phyloP scores from a whole-genome alignment of 768 basidiomycete genomes.

The Termitomyces heimii region DNA sequence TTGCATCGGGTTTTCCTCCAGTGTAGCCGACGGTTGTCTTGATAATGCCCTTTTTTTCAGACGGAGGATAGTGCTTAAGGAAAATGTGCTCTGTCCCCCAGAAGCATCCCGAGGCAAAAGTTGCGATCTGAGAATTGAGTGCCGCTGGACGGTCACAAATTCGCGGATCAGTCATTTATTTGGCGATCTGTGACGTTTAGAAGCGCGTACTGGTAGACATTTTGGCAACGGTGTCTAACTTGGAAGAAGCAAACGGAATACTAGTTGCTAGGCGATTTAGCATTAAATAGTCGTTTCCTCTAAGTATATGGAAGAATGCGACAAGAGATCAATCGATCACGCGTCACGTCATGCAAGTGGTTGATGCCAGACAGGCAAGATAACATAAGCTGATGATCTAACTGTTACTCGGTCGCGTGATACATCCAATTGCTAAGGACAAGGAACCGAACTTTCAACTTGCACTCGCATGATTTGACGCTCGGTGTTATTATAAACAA shows the following conservation, averaged over 20 bases:
- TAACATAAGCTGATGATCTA: too few relatives aligned
- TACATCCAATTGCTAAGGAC: too few relatives aligned
- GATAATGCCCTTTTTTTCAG: slow-evolving; percentile 67
- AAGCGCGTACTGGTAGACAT: slow-evolving; percentile 32
- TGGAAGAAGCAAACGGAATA: slow-evolving; percentile 13
- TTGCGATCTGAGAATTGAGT: slow-evolving; percentile 29
- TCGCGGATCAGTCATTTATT: not conserved
- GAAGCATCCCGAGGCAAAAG: slow-evolving; percentile 66
- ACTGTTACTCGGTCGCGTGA: too few relatives aligned
- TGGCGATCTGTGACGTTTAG: not conserved
- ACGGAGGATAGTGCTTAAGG: slow-evolving; percentile 67
- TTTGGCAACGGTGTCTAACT: slow-evolving; percentile 30
- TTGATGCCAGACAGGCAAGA: not conserved
- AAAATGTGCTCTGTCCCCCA: slow-evolving; percentile 89
- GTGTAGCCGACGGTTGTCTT: slow-evolving; percentile 78
- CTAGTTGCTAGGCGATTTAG: slow-evolving; percentile 21
- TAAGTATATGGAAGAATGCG: too few relatives aligned
- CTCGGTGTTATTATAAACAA: too few relatives aligned
- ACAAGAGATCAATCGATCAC: not conserved
- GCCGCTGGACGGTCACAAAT: slow-evolving; percentile 7
- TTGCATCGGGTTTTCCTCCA: slow-evolving; percentile 52
- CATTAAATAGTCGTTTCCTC: slow-evolving; percentile 12
- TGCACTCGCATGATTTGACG: too few relatives aligned
- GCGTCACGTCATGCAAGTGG: not conserved
- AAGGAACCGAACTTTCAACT: too few relatives aligned